These are phyloP conservation scores for Deuterostichococcus epilithicus DNA, from an alignment of 139 green algal species.

Conservation along the genomic window DNA sequence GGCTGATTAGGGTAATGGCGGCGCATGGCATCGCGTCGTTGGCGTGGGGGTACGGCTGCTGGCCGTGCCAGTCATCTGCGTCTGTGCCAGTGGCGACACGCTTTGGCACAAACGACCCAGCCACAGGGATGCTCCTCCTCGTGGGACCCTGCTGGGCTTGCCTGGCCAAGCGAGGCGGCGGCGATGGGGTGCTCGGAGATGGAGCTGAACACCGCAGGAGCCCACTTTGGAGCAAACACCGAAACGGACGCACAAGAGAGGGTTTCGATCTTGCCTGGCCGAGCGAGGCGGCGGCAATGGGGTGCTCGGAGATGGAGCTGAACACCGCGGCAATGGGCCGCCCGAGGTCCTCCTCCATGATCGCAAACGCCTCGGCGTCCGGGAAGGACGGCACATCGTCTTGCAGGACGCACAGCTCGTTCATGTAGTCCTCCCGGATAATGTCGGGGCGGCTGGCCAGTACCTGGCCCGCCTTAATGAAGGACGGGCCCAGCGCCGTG, in stretches of 20 bases:
- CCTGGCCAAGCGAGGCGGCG: slow-evolving; percentile 26
- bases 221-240: no score
- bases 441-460: slow-evolving; percentile 98
- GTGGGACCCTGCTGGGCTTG: no score
- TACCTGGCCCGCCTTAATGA: slow-evolving; percentile 97
- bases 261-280: slow-evolving; percentile 89
- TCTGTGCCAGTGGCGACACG: no score
- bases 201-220: slow-evolving; percentile 71
- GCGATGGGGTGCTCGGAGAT: slow-evolving; percentile 86
- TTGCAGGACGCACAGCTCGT: slow-evolving; percentile 93
- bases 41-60: no score
- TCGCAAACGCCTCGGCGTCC: slow-evolving; percentile 66
- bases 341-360: slow-evolving; percentile 88
- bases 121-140: no score
- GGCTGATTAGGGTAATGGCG: not conserved
- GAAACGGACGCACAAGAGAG: no score
- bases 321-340: slow-evolving; percentile 80
- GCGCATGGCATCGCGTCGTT: no score
- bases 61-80: no score
- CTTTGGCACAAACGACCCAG: no score
- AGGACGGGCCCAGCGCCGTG: slow-evolving; percentile 86
- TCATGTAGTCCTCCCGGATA: slow-evolving; percentile 97
- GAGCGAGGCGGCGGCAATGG: slow-evolving; percentile 88
- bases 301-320: slow-evolving; percentile 71
- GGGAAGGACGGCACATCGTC: slow-evolving; percentile 87